These are phyloP conservation scores for Fusarium sp. DNA, from an alignment of 2,329 filamentous ascomycete genomes.

Conservation along the genomic window DNA sequence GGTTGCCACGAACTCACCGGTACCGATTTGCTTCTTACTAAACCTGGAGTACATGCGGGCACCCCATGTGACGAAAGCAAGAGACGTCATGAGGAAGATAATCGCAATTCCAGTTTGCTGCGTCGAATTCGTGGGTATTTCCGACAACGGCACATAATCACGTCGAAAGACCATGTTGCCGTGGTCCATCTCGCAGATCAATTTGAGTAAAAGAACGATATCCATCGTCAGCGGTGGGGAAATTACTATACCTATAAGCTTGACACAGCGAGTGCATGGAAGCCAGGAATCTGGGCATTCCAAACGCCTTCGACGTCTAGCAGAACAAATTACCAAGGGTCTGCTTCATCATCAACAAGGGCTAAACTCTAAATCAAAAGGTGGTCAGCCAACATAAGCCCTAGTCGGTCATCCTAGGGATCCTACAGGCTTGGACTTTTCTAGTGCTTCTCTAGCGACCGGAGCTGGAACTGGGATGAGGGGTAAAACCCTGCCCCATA, in stretches of 20 bases:
- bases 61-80: slow-evolving; percentile 22
- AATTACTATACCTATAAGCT: background rate
- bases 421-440: background rate
- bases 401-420: background rate
- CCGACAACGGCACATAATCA: slow-evolving; percentile 15
- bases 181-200: background rate
- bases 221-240: background rate
- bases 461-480: background rate
- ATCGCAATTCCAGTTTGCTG: slow-evolving; percentile 32
- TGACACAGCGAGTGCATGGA: background rate
- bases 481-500: background rate
- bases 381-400: background rate
- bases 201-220: background rate
- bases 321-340: background rate
- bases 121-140: slow-evolving; percentile 22
- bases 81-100: slow-evolving; percentile 26
- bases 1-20: slow-evolving; percentile 6
- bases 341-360: background rate
- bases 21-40: slow-evolving; percentile 25
- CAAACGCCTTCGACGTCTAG: background rate
- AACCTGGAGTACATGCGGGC: slow-evolving; percentile 31
- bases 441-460: background rate
- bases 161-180: background rate
- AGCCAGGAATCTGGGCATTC: background rate
- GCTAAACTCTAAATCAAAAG: background rate